phyloP scores from a whole-genome alignment of 768 basidiomycete genomes.

The Psilocybe subaeruginosa region DNA sequence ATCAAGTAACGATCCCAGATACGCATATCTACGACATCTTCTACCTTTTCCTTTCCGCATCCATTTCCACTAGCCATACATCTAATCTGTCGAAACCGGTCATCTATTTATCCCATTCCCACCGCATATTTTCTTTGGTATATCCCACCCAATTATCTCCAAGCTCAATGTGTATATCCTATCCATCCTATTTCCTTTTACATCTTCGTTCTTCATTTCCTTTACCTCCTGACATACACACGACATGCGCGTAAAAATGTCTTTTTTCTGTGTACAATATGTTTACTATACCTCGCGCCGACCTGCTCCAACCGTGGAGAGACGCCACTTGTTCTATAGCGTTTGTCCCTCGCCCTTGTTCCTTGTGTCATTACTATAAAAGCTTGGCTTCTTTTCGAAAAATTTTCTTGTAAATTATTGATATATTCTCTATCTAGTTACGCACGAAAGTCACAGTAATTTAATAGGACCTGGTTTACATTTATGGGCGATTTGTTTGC shows the following conservation, averaged over 20 bases:
- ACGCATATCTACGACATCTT: neutral
- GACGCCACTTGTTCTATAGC: neutral
- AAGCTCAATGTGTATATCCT: conserved; percentile 46
- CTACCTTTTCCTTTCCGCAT: neutral
- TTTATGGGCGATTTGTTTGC: no score
- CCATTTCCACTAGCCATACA: neutral
- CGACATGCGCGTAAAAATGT: conserved; percentile 27
- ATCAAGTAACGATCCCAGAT: neutral
- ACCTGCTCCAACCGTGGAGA: conserved; percentile 17
- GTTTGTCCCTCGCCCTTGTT: neutral
- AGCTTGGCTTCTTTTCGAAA: neutral
- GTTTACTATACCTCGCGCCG: conserved; percentile 24
- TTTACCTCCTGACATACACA: conserved; percentile 34
- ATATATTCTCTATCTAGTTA: neutral
- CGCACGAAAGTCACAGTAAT: neutral
- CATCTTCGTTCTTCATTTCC: conserved; percentile 19
- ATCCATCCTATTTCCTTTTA: conserved; percentile 18
- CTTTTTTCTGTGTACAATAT: conserved; percentile 1
- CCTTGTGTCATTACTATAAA: neutral
- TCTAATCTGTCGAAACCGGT: neutral
- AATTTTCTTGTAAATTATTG: neutral
- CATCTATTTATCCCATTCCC: neutral
- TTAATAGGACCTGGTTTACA: neutral
- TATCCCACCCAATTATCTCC: neutral
- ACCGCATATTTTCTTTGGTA: neutral